Base-by-base conservation (phyloP, 306 rosid species). In the Vicia villosa region DNA sequence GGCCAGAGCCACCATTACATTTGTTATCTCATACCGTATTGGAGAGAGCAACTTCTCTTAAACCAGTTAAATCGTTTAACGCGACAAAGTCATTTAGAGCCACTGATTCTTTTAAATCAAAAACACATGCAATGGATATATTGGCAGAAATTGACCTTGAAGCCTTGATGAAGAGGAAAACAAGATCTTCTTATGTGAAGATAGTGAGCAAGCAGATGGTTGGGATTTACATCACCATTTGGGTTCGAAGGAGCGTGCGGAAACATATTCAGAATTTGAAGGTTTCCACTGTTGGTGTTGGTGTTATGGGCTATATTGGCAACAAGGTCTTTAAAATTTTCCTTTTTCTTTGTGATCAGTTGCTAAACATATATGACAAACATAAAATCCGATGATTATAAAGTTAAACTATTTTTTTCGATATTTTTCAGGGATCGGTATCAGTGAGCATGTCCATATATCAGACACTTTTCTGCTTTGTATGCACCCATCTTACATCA, bases 161-260 rank as follows among this genome's bases (percentile, higher is more conserved):
- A 63, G 74, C 91, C 65, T 85, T 93, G 32, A 82, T 90, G 89
- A 90, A 85, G 83, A 77, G 86, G 58, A 90, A 90, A 83, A 84
- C 91, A 82, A 79, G 79, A 69, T 79, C 97, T 24, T 49, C 90
- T 4, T 93, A 80, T 76, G 91, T 93, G 22, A 90, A 86, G 86
- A 88, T 93, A 64, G 93, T 88, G 57, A 93, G 97, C 74, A 93
- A 93, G 77, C 98, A 93, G 82, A 88, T 93, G 98, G 97, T 93
- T 75, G 98, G 98, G 62, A 38, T 93, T 79, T 93, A 86, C 87
- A 79, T 93, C 62, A 83, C 97, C 28, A 22, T 93, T 12, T 93
- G 98, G 98, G 97, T 86, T 46, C 97, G 98, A 30, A 82, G 90
- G 75, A 80, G 87, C 74, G 81, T 93, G 85, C 88, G 96, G 7